phyloP scores from a whole-genome alignment of 352 stramenopile species.

The Phytophthora idaei region DNA sequence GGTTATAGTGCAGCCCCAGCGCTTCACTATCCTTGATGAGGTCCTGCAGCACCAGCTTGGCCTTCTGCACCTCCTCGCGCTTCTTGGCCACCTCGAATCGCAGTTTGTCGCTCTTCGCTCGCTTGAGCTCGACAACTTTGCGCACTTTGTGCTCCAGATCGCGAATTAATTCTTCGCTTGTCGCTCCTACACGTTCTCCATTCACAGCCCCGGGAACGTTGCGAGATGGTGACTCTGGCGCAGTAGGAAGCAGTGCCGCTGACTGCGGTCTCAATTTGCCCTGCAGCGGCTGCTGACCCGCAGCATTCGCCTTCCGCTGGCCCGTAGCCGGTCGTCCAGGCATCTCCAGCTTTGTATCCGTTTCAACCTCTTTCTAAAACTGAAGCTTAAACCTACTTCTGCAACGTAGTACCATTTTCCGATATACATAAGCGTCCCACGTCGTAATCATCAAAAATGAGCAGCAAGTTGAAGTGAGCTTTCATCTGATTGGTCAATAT shows the following conservation, averaged over 20 bases:
- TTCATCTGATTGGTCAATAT: conserved; percentile 6
- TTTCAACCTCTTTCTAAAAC: conserved; percentile 8
- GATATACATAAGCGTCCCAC: neutral
- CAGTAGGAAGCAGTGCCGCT: conserved; percentile 32
- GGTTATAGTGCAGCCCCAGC: conserved; percentile 63
- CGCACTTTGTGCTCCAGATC: conserved; percentile 78
- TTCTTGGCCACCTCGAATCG: conserved; percentile 70
- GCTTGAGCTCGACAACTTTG: conserved; percentile 83
- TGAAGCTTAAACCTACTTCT: neutral
- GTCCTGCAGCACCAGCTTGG: conserved; percentile 71
- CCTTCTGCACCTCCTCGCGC: conserved; percentile 65
- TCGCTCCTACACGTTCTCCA: conserved; percentile 53
- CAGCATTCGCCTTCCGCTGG: conserved; percentile 10
- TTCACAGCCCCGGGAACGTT: conserved; percentile 23
- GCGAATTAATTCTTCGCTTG: conserved; percentile 78
- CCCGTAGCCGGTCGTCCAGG: conserved; percentile 25
- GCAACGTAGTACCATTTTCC: neutral
- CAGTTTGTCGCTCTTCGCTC: conserved; percentile 76
- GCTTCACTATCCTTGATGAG: conserved; percentile 80
- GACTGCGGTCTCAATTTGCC: conserved; percentile 47
- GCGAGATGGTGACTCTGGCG: conserved; percentile 11
- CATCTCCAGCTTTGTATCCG: conserved; percentile 16
- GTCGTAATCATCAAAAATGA: neutral
- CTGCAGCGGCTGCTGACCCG: conserved; percentile 31
- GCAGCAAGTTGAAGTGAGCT: conserved; percentile 22